Conservation (phyloP, 2,329 filamentous ascomycete genomes). For the Ascochyta fabae region DNA sequence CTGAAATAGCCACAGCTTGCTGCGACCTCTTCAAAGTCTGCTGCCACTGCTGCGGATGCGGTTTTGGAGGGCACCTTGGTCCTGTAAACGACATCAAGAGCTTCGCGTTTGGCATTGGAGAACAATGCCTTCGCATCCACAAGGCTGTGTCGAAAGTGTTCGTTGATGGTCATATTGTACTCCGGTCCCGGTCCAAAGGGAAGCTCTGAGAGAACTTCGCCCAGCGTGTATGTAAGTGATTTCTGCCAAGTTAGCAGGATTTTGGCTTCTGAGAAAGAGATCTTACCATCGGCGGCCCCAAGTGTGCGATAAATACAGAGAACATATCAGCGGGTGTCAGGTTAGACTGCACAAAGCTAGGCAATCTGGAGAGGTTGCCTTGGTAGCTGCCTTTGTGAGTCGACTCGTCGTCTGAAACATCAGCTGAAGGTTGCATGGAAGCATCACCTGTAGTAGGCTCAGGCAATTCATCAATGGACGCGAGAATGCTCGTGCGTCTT, state of each 20-base stretch:
- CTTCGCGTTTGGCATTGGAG: conserved; percentile 74
- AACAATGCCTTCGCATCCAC: conserved; percentile 82
- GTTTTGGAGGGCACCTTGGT: conserved; percentile 75
- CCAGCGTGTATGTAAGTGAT: conserved; percentile 88
- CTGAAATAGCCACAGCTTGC: conserved; percentile 98
- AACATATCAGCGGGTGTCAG: conserved; percentile 82
- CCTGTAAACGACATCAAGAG: conserved; percentile 79
- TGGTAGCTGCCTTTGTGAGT: conserved; percentile 11
- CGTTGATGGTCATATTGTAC: conserved; percentile 75
- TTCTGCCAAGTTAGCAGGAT: conserved; percentile 59
- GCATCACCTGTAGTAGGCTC: conserved; percentile 43
- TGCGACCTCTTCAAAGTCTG: conserved; percentile 95
- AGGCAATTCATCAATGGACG: conserved; percentile 52
- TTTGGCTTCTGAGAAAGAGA: not conserved
- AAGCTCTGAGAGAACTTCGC: conserved; percentile 84
- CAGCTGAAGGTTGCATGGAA: conserved; percentile 31
- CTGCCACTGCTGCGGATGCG: conserved; percentile 76
- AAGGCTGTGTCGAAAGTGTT: conserved; percentile 80
- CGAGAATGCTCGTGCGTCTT: conserved; percentile 46
- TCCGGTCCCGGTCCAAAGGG: conserved; percentile 76
- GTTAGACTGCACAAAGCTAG: conserved; percentile 37
- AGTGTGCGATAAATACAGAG: conserved; percentile 82
- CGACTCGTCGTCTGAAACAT: conserved; percentile 42
- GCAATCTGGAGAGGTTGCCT: conserved; percentile 26
- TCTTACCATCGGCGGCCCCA: conserved; percentile 84